phyloP scores from a whole-genome alignment of 768 basidiomycete genomes.

The Agaricus sinodeliciosus region DNA sequence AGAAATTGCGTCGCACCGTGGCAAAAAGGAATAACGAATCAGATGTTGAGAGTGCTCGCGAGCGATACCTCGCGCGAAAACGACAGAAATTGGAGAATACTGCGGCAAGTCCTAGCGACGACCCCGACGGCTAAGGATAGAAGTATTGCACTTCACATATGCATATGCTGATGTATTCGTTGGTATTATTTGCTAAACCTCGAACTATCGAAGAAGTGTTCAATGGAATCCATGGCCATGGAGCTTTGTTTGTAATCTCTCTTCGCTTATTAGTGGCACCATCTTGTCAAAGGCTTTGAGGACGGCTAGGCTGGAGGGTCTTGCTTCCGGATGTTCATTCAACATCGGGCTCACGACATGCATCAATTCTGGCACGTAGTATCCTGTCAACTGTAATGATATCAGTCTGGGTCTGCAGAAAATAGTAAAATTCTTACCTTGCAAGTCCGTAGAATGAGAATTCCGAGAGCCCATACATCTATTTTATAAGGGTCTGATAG shows the following conservation, averaged over 20 bases:
- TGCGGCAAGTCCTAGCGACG: slow-evolving; percentile 6
- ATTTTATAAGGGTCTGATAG: slow-evolving; percentile 57
- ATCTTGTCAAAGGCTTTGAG: slow-evolving; percentile 47
- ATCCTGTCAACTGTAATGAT: slow-evolving; percentile 43
- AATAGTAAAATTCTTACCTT: slow-evolving; percentile 37
- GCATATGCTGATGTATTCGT: slow-evolving; percentile 1
- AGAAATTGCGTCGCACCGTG: slow-evolving; percentile 59
- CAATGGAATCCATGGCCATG: slow-evolving; percentile 6
- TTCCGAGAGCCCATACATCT: slow-evolving; percentile 67
- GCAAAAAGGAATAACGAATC: slow-evolving; percentile 69
- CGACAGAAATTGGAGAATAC: slow-evolving; percentile 58
- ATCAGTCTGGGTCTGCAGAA: neutral
- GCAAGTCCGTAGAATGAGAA: slow-evolving; percentile 58
- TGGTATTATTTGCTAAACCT: neutral
- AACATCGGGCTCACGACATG: slow-evolving; percentile 55
- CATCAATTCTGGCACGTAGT: slow-evolving; percentile 53
- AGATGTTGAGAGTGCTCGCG: slow-evolving; percentile 68
- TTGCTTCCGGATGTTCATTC: slow-evolving; percentile 37
- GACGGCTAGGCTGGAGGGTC: slow-evolving; percentile 45
- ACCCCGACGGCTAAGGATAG: neutral
- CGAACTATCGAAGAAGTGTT: neutral
- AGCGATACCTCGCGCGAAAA: slow-evolving; percentile 76
- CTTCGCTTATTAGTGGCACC: slow-evolving; percentile 23
- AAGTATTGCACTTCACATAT: neutral
- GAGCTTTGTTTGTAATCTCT: slow-evolving; percentile 26